These are phyloP conservation scores for Miscanthus lutarioriparius DNA, from an alignment of 176 grass and related monocot species.

Conservation along the genomic window DNA sequence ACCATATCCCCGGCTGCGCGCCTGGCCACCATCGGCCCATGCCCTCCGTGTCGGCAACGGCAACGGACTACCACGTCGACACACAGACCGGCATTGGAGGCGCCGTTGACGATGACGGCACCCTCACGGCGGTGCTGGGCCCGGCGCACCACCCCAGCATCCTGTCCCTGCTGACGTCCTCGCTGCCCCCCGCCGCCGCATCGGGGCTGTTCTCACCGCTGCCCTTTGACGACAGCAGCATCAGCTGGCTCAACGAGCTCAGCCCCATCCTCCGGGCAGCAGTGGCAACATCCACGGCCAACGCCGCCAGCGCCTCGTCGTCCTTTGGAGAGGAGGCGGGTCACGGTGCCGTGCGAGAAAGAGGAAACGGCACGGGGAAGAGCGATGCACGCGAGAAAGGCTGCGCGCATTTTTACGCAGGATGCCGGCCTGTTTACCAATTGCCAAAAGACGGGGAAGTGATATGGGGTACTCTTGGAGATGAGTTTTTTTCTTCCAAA, in stretches of 20 bases:
- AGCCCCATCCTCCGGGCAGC: conserved; percentile 60
- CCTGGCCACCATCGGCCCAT: conserved; percentile 71
- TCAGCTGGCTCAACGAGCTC: conserved; percentile 69
- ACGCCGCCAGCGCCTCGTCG: neutral
- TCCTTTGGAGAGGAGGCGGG: too few species aligned
- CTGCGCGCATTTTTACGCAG: too few species aligned
- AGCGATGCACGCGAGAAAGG: too few species aligned
- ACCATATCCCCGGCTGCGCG: conserved; percentile 83
- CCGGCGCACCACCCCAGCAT: conserved; percentile 51
- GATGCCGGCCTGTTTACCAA: too few species aligned
- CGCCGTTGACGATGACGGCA: conserved; percentile 37
- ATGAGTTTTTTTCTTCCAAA: too few species aligned
- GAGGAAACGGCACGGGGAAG: too few species aligned
- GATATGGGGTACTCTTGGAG: too few species aligned
- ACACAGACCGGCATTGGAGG: too few species aligned
- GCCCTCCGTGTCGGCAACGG: conserved; percentile 29
- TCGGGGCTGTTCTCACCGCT: conserved; percentile 68
- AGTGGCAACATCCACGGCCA: too few species aligned
- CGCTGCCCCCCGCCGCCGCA: conserved; percentile 51
- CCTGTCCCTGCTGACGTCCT: conserved; percentile 67
- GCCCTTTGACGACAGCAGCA: conserved; percentile 52
- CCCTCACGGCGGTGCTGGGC: neutral
- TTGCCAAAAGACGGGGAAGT: too few species aligned
- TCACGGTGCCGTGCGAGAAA: too few species aligned
- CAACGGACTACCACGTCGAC: neutral